Evolutionary conservation across 805 yeast genomes (phyloP), one percentile per base, ranked within the genome.

Genomic region (Spathaspora boniae): DNA sequence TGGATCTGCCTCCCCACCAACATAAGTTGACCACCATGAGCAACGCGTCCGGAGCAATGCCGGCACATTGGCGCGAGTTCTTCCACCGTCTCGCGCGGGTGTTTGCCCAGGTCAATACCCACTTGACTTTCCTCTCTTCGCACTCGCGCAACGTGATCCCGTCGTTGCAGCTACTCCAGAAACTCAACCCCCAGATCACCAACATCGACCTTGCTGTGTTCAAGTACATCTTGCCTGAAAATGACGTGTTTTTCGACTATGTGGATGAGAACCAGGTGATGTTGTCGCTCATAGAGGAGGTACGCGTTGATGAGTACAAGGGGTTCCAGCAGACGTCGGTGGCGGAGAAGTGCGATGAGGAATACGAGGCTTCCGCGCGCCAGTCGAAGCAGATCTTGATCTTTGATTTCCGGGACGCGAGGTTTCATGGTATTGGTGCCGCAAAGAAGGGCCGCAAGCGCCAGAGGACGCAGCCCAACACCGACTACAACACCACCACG

Each of bases 351-450:
- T 40, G 56, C 2, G 71, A 70, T 31, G 84, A 83, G 3, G 79
- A 65, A 33, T 65, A 75, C 26, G 82, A 78, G 46, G 73, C 75
- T 30, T 78, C 76, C 26, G 58, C 77, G 15, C 70, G 74, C 41
- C 26, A 34, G 58, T 63, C 29, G 36, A 56, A 7, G 61, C 59
- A 3, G 42, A 11, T 54, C 54, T 62, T 89, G 18, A 66, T 86
- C 1, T 83, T 89, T 51, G 89, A 83, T 44, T 86, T 89, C 54
- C 68, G 76, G 12, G 95, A 89, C 54, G 85, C 83, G 9, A 48
- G 73, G 65, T 47, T 76, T 62, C 45, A 75, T 68, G 65, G 72
- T 62, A 27, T 72, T 56, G 60, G 64, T 0, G 53, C 64, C 5
- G 45, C 47, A 0, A 35, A 55, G 12, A 54, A 51, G 44, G 65